These are phyloP conservation scores for Thielaviopsis punctulata DNA, from an alignment of 2,329 filamentous ascomycete species.

Conservation along the genomic window DNA sequence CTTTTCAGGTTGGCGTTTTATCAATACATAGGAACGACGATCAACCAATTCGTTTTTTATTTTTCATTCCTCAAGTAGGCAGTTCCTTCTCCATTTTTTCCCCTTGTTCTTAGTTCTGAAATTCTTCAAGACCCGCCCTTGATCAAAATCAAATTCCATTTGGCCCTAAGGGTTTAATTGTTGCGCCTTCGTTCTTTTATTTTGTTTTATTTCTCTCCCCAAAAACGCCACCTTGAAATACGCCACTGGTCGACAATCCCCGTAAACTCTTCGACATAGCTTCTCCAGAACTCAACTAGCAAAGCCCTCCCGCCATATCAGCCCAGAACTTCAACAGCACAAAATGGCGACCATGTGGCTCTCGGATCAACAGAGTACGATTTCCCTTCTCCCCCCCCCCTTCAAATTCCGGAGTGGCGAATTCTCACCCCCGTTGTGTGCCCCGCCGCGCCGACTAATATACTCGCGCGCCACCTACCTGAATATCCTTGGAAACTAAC, in stretches of 20 bases:
- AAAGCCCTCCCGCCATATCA: not conserved
- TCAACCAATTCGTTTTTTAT: not conserved
- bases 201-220: too few relatives aligned
- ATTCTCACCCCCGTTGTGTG: too few relatives aligned
- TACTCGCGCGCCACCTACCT: too few relatives aligned
- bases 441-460: too few relatives aligned
- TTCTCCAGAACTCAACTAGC: not conserved
- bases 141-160: not conserved
- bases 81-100: not conserved
- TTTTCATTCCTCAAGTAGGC: not conserved
- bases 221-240: not conserved
- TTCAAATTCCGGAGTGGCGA: too few relatives aligned
- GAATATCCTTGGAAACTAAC: not conserved
- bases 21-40: too few relatives aligned
- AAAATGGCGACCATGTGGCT: conserved; percentile 88
- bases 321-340: conserved; percentile 8
- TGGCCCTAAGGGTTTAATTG: too few relatives aligned
- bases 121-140: not conserved
- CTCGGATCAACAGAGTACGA: conserved; percentile 77
- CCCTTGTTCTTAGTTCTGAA: not conserved
- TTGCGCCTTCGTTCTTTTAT: too few relatives aligned
- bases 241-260: too few relatives aligned
- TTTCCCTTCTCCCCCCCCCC: not conserved
- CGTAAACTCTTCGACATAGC: too few relatives aligned
- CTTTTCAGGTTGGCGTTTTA: too few relatives aligned